Conservation (phyloP, 306 rosid species). For the Prunus padus region DNA sequence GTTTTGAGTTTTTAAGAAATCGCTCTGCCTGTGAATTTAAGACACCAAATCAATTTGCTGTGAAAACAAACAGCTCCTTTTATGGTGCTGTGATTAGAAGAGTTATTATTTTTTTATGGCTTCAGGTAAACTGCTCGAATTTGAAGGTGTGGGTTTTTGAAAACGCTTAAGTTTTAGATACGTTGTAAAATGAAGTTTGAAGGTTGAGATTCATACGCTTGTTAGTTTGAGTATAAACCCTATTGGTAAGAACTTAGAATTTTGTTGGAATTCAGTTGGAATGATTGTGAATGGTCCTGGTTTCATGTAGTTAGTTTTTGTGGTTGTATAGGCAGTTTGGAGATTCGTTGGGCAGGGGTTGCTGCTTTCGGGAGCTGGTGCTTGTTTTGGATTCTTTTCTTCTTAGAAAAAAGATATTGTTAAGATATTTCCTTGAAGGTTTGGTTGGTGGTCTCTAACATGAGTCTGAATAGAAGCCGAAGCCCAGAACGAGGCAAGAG, state of each 20-base stretch:
- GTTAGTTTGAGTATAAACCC: neutral
- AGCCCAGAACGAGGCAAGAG: constrained; percentile 19
- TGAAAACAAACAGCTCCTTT: neutral
- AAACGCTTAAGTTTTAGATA: too few relatives aligned
- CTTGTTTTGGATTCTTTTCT: neutral
- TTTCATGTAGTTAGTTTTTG: constrained; percentile 4
- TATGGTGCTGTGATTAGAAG: neutral
- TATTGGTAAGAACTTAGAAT: neutral
- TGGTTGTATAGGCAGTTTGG: neutral
- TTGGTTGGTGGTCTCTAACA: neutral
- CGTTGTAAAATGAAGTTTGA: neutral
- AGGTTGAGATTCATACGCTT: neutral
- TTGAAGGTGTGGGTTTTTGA: neutral
- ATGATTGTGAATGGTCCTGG: neutral
- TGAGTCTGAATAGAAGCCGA: constrained; percentile 13
- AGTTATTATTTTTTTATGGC: neutral
- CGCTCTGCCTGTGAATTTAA: neutral
- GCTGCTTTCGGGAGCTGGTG: neutral
- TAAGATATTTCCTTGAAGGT: neutral
- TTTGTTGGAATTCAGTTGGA: neutral
- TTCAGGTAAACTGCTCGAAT: neutral
- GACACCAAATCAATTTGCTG: too few relatives aligned
- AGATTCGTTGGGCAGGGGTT: neutral
- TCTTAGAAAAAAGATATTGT: neutral
- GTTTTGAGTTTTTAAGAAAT: neutral